phyloP scores from a whole-genome alignment of 1,284 basidiomycete genomes.

The Porodaedalea pini region DNA sequence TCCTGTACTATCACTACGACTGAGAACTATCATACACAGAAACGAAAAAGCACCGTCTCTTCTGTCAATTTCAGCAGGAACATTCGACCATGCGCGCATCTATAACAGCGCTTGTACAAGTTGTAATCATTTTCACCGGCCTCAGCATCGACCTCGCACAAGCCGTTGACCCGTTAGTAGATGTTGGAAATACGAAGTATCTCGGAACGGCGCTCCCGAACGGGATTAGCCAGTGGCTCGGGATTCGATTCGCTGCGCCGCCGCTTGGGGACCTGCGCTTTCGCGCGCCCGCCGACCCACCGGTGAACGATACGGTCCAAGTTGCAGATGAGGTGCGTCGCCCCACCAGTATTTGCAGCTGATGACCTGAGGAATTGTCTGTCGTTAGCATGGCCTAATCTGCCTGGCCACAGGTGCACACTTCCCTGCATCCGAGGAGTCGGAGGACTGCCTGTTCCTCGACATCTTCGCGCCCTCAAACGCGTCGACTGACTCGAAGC shows the following conservation, averaged over 20 bases:
- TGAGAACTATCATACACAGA: no score
- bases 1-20: no score
- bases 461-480: conserved; percentile 35
- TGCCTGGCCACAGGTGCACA: conserved; percentile 13
- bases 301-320: conserved; percentile 23
- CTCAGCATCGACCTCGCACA: background rate
- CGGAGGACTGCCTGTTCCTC: conserved; percentile 37
- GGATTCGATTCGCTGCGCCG: conserved; percentile 31
- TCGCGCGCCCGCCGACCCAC: conserved; percentile 24
- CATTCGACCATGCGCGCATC: no score
- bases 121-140: no score
- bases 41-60: no score
- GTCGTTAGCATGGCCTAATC: conserved; percentile 15
- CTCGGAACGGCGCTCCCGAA: conserved; percentile 22
- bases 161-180: conserved; percentile 20
- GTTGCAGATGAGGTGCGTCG: conserved; percentile 15
- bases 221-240: conserved; percentile 26
- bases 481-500: conserved; percentile 28
- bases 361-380: background rate
- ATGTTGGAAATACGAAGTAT: conserved; percentile 23
- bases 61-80: no score
- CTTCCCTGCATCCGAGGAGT: conserved; percentile 5
- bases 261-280: conserved; percentile 29
- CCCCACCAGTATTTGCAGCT: no score
- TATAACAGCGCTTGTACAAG: no score